Evolutionary conservation across 2,329 filamentous ascomycete genomes (phyloP), one percentile per base, ranked within the genome.

Genomic region (Beauveria asiatica): DNA sequence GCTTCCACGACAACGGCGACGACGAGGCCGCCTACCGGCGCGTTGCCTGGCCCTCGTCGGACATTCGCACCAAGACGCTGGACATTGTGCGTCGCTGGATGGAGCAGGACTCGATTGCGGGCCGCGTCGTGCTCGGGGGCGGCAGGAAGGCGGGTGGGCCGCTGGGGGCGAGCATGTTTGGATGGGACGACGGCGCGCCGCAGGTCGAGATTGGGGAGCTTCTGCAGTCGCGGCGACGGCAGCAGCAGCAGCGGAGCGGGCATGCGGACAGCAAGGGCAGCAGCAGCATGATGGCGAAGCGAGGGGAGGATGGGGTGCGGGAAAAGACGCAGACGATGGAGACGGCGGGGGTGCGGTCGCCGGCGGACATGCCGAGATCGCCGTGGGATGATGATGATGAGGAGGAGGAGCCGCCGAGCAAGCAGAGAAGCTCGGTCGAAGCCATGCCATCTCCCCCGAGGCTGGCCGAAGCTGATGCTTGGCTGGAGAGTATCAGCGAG

Each of bases 41-140:
- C 9, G 76, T 85, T n/a, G 73, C 75, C 3, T 88, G 85, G 85
- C 64, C 67, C 4, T 72, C 75, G n/a, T 86, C 84, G 0, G 70
- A 76, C 7, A 71, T 84, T 2, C 82, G 82, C 25, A 70, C 72
- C 13, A 78, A 83, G 9, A 82, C 80, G 1, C 76, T 84, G 61
- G 78, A 80, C 60, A 83, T 83, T 45, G 84, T 88, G 19, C 77
- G 81, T 27, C 77, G 83, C 27, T 88, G 85, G 85, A 84, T 87
- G 78, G 82, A 86, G 65, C 81, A 87, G 65, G 84, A 85, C 64
- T 81, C 82, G 0, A 80, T 83, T 30, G 75, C 80, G 2, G 81
- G 83, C 1, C 78, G 78, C n/a, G 68, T 71, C 7, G 69, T 72
- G 25, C 66, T 73, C 3, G 73, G 75, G 0, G 72, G 74, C 53